These are phyloP conservation scores for Rostrohypoxylon terebratum DNA, from an alignment of 495 filamentous ascomycete species.

Conservation along the genomic window DNA sequence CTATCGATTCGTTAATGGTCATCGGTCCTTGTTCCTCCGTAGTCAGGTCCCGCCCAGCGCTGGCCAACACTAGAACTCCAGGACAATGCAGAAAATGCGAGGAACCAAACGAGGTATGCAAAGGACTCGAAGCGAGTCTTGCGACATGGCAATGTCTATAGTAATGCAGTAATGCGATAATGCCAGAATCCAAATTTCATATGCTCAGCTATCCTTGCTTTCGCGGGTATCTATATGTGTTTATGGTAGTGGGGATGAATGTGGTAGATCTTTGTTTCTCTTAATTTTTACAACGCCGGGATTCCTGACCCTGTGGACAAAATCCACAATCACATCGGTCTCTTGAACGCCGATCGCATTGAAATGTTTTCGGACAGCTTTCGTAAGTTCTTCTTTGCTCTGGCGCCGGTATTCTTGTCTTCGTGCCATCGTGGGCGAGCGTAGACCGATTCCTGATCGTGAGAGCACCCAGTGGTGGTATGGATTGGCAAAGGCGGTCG, in stretches of 20 bases:
- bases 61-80: slow-evolving; percentile 48
- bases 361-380: slow-evolving; percentile 88
- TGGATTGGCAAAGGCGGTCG: slow-evolving; percentile 75
- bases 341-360: slow-evolving; percentile 86
- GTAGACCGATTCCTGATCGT: slow-evolving; percentile 74
- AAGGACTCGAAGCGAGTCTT: slow-evolving; percentile 23
- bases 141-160: slow-evolving; percentile 25
- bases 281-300: slow-evolving; percentile 51
- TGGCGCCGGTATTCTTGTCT: slow-evolving; percentile 72
- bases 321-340: slow-evolving; percentile 87
- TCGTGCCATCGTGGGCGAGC: slow-evolving; percentile 78
- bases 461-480: slow-evolving; percentile 79
- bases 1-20: slow-evolving; percentile 41
- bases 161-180: slow-evolving; percentile 17
- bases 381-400: slow-evolving; percentile 81
- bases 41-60: slow-evolving; percentile 39
- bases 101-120: slow-evolving; percentile 23
- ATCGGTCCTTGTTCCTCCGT: slow-evolving; percentile 43
- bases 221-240: slow-evolving; percentile 38
- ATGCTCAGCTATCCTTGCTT: slow-evolving; percentile 35
- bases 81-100: slow-evolving; percentile 45
- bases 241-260: slow-evolving; percentile 50
- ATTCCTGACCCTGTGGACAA: slow-evolving; percentile 81
- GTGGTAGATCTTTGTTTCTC: slow-evolving; percentile 46
- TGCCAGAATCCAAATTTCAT: slow-evolving; percentile 26